A percentile compares a stretch with the other conserved stretches of the same genome.
phyloP scores from a whole-genome alignment of 805 yeast species.

The Candida boleticola region DNA sequence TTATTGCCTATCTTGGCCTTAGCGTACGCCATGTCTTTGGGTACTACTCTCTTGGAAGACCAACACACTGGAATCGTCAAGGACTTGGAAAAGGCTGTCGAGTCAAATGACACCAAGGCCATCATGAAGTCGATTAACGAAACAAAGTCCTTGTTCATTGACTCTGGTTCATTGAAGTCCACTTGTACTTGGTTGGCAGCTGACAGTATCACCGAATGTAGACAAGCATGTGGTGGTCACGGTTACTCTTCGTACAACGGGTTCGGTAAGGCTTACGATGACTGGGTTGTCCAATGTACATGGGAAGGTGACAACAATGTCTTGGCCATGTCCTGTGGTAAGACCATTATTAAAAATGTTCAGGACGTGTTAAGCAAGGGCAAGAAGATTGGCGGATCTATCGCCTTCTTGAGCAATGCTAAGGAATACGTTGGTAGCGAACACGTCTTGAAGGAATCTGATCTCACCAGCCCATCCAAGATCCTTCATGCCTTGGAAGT shows the following conservation, averaged over 20 bases:
- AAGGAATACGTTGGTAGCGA: conserved; percentile 21
- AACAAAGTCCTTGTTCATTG: conserved; percentile 75
- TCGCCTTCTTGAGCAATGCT: conserved; percentile 39
- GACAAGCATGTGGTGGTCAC: conserved; percentile 96
- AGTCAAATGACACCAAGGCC: conserved; percentile 44
- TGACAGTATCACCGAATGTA: conserved; percentile 77
- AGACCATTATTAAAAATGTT: conserved; percentile 61
- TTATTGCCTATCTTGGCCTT: conserved; percentile 81
- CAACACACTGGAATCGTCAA: conserved; percentile 50
- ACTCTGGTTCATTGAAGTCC: conserved; percentile 86
- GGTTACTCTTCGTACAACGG: conserved; percentile 94
- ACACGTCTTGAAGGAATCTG: conserved; percentile 10
- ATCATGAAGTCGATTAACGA: conserved; percentile 51
- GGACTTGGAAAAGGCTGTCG: conserved; percentile 54
- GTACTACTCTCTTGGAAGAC: conserved; percentile 57
- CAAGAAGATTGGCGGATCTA: conserved; percentile 45
- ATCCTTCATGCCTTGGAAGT: conserved; percentile 27
- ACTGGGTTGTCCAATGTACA: conserved; percentile 97
- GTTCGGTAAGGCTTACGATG: conserved; percentile 82
- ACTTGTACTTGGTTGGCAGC: conserved; percentile 86
- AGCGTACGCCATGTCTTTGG: conserved; percentile 73
- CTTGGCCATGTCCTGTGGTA: conserved; percentile 79
- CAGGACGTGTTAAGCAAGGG: conserved; percentile 37
- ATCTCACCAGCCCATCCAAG: conserved; percentile 20
- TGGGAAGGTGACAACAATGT: conserved; percentile 98